Conservation (phyloP, 176 grass and related monocot genomes). For the Raddia distichophylla region DNA sequence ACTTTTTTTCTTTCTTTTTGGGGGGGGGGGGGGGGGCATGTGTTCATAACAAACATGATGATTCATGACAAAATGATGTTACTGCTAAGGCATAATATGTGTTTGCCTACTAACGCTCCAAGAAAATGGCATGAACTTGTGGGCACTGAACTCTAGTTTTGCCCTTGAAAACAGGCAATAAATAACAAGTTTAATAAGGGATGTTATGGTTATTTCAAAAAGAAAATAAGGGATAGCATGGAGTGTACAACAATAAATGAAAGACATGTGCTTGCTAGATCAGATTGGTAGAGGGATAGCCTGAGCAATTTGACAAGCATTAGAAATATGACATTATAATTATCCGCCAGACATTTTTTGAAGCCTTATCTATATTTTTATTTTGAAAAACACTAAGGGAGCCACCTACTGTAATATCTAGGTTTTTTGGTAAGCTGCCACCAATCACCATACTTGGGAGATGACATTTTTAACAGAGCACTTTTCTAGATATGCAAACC, state of each 20-base stretch:
- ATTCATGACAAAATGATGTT: conserved; percentile 37
- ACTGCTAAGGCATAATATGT: neutral
- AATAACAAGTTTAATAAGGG: neutral
- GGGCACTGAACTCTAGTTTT: neutral
- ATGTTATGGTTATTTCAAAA: neutral
- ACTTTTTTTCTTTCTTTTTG: too few relatives aligned
- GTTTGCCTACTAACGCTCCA: neutral
- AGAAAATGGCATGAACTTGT: neutral
- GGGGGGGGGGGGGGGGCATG: neutral
- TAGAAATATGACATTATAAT: neutral
- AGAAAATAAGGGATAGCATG: neutral
- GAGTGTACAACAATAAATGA: neutral
- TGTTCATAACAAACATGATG: conserved; percentile 12
- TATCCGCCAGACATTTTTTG: neutral
- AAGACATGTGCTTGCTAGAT: conserved; percentile 5
- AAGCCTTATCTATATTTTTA: neutral
- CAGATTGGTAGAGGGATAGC: neutral
- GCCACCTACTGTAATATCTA: neutral
- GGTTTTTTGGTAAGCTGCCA: neutral
- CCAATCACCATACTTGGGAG: neutral
- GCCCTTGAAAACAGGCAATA: neutral
- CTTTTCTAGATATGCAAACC: neutral
- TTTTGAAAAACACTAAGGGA: neutral
- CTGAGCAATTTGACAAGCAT: neutral
- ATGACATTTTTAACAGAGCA: neutral